Percentiles rank a stretch among this genome's conserved stretches.
Evolutionary conservation across 345 rosid genomes (phyloP).

Genomic region (Eucalyptus marginata): DNA sequence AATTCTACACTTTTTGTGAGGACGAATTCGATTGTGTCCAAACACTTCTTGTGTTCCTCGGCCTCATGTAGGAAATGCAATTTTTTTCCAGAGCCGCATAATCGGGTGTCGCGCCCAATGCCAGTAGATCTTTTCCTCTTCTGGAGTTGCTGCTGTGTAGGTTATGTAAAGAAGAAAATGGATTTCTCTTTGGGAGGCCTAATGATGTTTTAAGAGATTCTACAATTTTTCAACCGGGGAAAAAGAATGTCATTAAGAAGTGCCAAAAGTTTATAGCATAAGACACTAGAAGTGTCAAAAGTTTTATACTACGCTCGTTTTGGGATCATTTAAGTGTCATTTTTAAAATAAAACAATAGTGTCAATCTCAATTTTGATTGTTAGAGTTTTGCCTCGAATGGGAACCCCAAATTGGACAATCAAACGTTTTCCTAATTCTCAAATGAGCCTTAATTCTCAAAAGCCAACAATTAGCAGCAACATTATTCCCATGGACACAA

Average conservation of each 20-base stretch:
- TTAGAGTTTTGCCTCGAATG: too few species aligned
- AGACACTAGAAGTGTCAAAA: too few species aligned
- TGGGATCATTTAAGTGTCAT: too few species aligned
- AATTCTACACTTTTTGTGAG: neutral
- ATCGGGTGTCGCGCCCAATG: neutral
- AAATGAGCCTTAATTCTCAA: too few species aligned
- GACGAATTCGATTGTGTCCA: neutral
- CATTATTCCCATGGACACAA: too few species aligned
- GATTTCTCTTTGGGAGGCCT: neutral
- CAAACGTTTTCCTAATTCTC: too few species aligned
- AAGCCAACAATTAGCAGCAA: too few species aligned
- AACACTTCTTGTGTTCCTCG: neutral
- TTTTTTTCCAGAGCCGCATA: neutral
- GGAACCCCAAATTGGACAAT: too few species aligned
- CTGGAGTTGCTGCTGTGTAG: neutral
- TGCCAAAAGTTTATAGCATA: too few species aligned
- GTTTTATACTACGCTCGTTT: too few species aligned
- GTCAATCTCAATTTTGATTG: too few species aligned
- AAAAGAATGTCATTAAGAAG: neutral
- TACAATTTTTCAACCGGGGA: neutral
- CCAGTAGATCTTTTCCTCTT: neutral
- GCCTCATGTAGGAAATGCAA: neutral
- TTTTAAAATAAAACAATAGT: too few species aligned
- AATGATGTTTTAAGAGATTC: neutral
- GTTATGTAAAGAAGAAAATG: neutral